A percentile compares a stretch with the other conserved stretches of the same genome.
These are phyloP conservation scores for Kwoniella bestiolae DNA, from an alignment of 768 basidiomycete species.

Conservation along the genomic window DNA sequence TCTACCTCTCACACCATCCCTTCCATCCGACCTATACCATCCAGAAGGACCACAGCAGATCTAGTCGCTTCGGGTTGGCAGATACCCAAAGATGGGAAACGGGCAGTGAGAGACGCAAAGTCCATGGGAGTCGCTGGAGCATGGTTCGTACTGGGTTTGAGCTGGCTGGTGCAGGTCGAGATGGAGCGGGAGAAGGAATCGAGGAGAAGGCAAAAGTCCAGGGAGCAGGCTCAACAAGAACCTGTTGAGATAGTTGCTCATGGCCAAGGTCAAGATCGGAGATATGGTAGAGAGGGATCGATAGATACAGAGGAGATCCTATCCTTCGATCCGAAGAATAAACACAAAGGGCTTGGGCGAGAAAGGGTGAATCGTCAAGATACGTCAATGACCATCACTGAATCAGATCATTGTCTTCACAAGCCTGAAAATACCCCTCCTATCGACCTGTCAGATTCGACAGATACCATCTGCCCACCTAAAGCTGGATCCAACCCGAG, in stretches of 20 bases:
- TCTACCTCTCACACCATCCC: background rate
- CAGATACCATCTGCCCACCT: conserved; percentile 14
- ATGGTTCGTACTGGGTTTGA: conserved; percentile 47
- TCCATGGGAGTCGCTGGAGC: conserved; percentile 48
- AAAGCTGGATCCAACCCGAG: conserved; percentile 10
- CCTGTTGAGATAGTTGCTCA: background rate
- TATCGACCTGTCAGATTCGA: conserved; percentile 9
- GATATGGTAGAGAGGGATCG: background rate
- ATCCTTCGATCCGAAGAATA: conserved; percentile 16
- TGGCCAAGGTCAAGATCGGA: background rate
- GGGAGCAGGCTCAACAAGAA: background rate
- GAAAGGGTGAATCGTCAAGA: background rate
- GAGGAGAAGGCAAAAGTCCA: background rate
- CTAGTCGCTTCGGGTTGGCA: conserved; percentile 39
- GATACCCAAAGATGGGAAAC: conserved; percentile 46
- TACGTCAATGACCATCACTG: background rate
- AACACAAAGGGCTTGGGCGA: background rate
- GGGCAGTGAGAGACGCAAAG: conserved; percentile 44
- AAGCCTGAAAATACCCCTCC: background rate
- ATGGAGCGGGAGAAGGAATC: conserved; percentile 13
- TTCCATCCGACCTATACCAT: background rate
- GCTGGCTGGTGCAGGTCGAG: conserved; percentile 41
- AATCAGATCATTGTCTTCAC: background rate
- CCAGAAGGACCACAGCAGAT: conserved; percentile 16
- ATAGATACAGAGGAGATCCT: conserved; percentile 14